These are phyloP conservation scores for Boletus mariae DNA, from an alignment of 1,284 basidiomycete genomes.

Conservation along the genomic window DNA sequence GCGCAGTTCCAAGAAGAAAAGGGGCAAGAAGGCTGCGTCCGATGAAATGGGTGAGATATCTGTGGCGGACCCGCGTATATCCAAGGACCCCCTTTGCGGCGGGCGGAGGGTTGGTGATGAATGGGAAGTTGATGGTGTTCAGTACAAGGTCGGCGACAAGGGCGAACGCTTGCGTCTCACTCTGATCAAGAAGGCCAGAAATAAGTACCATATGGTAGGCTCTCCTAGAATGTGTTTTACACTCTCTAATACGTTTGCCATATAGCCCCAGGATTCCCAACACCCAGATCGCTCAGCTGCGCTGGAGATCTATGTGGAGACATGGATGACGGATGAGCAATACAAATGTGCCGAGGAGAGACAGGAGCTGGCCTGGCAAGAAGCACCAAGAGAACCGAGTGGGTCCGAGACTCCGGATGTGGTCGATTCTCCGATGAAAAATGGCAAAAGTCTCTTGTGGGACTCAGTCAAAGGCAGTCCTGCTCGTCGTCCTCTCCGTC, in stretches of 20 bases:
- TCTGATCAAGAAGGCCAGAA: slow-evolving; percentile 63
- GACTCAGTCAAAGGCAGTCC: slow-evolving; percentile 37
- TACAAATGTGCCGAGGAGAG: slow-evolving; percentile 60
- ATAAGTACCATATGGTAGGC: slow-evolving; percentile 69
- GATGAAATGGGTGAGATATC: slow-evolving; percentile 36
- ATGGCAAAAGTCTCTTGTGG: slow-evolving; percentile 49
- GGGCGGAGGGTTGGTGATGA: slow-evolving; percentile 65
- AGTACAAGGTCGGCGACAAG: slow-evolving; percentile 66
- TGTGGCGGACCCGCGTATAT: slow-evolving; percentile 43
- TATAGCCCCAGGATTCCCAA: slow-evolving; percentile 68
- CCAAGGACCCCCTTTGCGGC: slow-evolving; percentile 47
- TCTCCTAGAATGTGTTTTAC: background rate
- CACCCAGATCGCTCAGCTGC: slow-evolving; percentile 68
- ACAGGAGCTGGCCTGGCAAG: slow-evolving; percentile 66
- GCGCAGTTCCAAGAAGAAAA: slow-evolving; percentile 36
- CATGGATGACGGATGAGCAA: slow-evolving; percentile 73
- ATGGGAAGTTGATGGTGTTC: slow-evolving; percentile 66
- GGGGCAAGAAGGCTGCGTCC: slow-evolving; percentile 25
- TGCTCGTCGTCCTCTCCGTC: slow-evolving; percentile 39
- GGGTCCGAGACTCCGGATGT: slow-evolving; percentile 41
- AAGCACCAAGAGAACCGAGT: slow-evolving; percentile 40
- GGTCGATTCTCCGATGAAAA: slow-evolving; percentile 34
- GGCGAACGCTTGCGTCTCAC: slow-evolving; percentile 66
- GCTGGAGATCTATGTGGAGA: slow-evolving; percentile 67
- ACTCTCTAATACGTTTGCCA: slow-evolving; percentile 7